Base-by-base conservation (phyloP, 148 eudicot species). In the Dianthus caryophyllus region DNA sequence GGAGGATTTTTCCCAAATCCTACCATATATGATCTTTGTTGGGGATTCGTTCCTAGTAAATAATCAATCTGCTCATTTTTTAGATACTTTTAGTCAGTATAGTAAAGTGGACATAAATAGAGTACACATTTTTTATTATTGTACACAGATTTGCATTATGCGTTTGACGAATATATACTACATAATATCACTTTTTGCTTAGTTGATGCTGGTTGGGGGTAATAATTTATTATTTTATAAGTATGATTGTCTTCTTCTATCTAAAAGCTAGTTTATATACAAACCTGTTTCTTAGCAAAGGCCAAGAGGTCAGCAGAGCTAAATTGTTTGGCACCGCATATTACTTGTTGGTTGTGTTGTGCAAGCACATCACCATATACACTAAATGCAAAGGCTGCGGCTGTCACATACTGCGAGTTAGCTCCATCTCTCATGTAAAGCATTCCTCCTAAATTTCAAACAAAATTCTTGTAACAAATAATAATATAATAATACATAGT, bases 361-460 rank as follows among this genome's bases (percentile, higher is more conserved):
- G 88, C 83, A 21, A 92, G 77, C 24, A 85, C n/a, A 77, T 92
- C 97, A 36, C 88, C 75, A 4, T 92, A 89, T 1, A 87, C 77
- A 41, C 82, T 89, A 50, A 89, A 84, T 14, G 88, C 67, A 61
- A 92, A 77, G 25, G 96, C 81, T 17, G 93, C 70, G 29, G 80
- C 83, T 0, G 94, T 92, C 2, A 80, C 96, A 41, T 92, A 92
- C 61, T 92, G 97, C 6, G 79, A 65, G 73, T 92, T 92, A 51
- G 97, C 97, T n/a, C 97, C 97, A 48, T 92, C 97, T 83, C 97
- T 82, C 69, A 89, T 73, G 78, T 87, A 78, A 63, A 92, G 68
- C 70, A 89, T 33, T 7, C 97, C 97, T 17, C 96, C 97, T 89
- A 70, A 51, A 58, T 20, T 7, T 3, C 3, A 33, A 33, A 33